A percentile compares a stretch with the other conserved stretches of the same genome.
These are phyloP conservation scores for Penicillium pancosmium DNA, from an alignment of 495 filamentous ascomycete species.

Conservation along the genomic window DNA sequence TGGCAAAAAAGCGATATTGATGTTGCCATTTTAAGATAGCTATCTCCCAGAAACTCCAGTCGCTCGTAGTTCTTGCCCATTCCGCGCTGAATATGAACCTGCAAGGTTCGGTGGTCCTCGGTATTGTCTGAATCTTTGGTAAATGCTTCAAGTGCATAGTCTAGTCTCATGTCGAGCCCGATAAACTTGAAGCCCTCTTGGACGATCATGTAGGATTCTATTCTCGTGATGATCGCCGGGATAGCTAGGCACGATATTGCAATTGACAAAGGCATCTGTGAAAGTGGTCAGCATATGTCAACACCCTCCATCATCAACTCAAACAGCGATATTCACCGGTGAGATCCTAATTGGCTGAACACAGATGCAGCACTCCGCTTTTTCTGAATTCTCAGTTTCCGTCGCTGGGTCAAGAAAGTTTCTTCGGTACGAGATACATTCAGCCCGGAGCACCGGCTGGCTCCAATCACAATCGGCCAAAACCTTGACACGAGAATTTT, in stretches of 20 bases:
- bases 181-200: conserved; percentile 68
- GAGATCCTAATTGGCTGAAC: conserved; percentile 70
- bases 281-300: background rate
- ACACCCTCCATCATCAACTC: background rate
- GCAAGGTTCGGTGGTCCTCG: conserved; percentile 70
- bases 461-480: conserved; percentile 51
- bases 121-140: conserved; percentile 95
- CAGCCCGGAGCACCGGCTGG: conserved; percentile 79
- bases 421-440: conserved; percentile 71
- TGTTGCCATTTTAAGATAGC: conserved; percentile 94
- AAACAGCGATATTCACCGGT: conserved; percentile 54
- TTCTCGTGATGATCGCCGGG: conserved; percentile 79
- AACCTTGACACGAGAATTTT: conserved; percentile 50
- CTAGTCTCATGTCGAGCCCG: conserved; percentile 60
- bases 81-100: conserved; percentile 76
- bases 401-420: conserved; percentile 74
- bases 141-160: conserved; percentile 82
- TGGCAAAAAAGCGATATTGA: conserved; percentile 79
- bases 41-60: conserved; percentile 91
- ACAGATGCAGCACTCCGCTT: conserved; percentile 25
- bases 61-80: conserved; percentile 98
- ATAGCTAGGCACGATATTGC: conserved; percentile 71
- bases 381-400: conserved; percentile 51
- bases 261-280: conserved; percentile 63
- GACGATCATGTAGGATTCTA: conserved; percentile 82